Conservation (phyloP, 2,329 filamentous ascomycete genomes). For the Sphaerulina vaccinii region DNA sequence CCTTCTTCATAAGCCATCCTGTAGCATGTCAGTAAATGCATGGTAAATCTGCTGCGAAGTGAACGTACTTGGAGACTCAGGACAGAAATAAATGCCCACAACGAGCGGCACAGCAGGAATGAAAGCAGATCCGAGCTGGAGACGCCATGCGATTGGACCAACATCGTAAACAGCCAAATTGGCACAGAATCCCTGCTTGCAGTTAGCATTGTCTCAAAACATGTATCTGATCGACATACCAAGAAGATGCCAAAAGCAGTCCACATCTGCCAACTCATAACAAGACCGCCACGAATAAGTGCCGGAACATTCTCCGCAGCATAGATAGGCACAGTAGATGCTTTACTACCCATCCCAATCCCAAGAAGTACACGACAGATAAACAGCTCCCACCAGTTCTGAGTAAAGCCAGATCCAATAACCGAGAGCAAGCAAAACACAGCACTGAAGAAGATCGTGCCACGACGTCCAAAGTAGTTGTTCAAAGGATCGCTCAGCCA, state of each 20-base stretch:
- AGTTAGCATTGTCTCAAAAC: too few relatives aligned
- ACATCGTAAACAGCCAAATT: slow-evolving; percentile 44
- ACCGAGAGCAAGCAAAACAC: slow-evolving; percentile 65
- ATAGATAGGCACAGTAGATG: slow-evolving; percentile 48
- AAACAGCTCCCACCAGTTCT: slow-evolving; percentile 51
- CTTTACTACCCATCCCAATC: slow-evolving; percentile 48
- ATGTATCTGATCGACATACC: too few relatives aligned
- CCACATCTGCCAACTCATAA: slow-evolving; percentile 56
- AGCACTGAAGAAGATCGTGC: slow-evolving; percentile 42
- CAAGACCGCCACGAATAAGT: slow-evolving; percentile 55
- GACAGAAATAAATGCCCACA: slow-evolving; percentile 43
- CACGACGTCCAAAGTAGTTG: slow-evolving; percentile 37
- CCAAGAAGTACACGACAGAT: slow-evolving; percentile 41
- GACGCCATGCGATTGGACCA: slow-evolving; percentile 43
- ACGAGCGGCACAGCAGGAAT: slow-evolving; percentile 49
- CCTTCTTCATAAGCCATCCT: slow-evolving; percentile 46
- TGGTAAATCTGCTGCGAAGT: too few relatives aligned
- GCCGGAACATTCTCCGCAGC: slow-evolving; percentile 58
- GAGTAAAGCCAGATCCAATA: slow-evolving; percentile 63
- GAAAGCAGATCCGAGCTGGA: slow-evolving; percentile 49
- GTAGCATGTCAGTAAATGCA: too few relatives aligned
- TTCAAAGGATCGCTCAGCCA: slow-evolving; percentile 46
- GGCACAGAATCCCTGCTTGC: slow-evolving; percentile 45
- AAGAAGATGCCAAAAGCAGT: slow-evolving; percentile 41
- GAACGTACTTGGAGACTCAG: too few relatives aligned